Percentiles rank a stretch among this genome's conserved stretches.
These are phyloP conservation scores for Cladophialophora yegresii DNA, from an alignment of 2,329 filamentous ascomycete genomes.

Conservation along the genomic window DNA sequence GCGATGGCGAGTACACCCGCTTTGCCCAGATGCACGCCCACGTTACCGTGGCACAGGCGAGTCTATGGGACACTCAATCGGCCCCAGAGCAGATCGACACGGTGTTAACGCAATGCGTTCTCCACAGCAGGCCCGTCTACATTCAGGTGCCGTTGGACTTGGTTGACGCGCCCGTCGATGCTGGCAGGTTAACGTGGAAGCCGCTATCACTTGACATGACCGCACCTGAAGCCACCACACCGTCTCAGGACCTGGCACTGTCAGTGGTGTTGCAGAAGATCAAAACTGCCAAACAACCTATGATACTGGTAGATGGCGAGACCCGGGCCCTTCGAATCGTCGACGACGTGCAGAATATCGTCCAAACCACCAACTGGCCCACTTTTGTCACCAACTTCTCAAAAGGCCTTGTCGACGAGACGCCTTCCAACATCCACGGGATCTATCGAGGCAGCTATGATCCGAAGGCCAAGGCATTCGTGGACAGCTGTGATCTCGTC, in stretches of 20 bases:
- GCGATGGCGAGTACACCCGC: constrained; percentile 55
- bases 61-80: background rate
- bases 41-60: constrained; percentile 1
- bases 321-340: constrained; percentile 46
- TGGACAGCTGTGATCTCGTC: constrained; percentile 49
- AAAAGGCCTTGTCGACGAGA: constrained; percentile 55
- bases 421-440: constrained; percentile 51
- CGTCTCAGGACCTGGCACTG: background rate
- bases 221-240: background rate
- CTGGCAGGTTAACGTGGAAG: background rate
- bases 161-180: constrained; percentile 38
- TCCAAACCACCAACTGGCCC: constrained; percentile 49
- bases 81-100: constrained; percentile 55
- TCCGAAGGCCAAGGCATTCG: constrained; percentile 41
- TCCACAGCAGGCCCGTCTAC: constrained; percentile 58
- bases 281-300: constrained; percentile 48
- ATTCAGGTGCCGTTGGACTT: constrained; percentile 59
- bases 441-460: constrained; percentile 50
- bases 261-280: constrained; percentile 37
- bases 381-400: constrained; percentile 52
- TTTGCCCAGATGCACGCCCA: constrained; percentile 49
- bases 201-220: background rate
- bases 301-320: constrained; percentile 57
- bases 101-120: constrained; percentile 53
- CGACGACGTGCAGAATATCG: constrained; percentile 46